These are phyloP conservation scores for Crithidia fasciculata DNA, from an alignment of 208 protist species.

Conservation along the genomic window DNA sequence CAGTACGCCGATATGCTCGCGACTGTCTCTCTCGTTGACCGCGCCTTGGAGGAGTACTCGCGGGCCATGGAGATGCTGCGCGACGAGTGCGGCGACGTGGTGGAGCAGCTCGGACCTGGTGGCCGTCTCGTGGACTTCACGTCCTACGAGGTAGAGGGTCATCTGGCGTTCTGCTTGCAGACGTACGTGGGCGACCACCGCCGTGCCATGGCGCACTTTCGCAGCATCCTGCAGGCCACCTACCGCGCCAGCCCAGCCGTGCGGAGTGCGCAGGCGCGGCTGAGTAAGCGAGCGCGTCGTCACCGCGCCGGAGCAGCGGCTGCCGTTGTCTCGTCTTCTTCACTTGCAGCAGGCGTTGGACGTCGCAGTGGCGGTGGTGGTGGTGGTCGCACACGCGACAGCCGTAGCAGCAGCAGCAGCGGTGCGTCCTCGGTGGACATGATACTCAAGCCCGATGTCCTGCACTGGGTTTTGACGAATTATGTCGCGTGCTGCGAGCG, in stretches of 20 bases:
- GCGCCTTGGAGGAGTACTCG: constrained; percentile 58
- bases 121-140: constrained; percentile 39
- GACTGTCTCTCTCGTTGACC: constrained; percentile 58
- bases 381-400: neutral
- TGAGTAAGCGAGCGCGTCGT: constrained; percentile 24
- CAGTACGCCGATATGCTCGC: constrained; percentile 73
- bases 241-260: constrained; percentile 11
- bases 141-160: constrained; percentile 62
- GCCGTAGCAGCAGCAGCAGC: neutral
- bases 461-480: constrained; percentile 73
- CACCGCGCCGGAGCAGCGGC: constrained; percentile 21
- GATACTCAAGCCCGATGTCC: constrained; percentile 46
- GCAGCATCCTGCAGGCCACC: constrained; percentile 33
- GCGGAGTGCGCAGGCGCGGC: constrained; percentile 24
- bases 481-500: constrained; percentile 75
- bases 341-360: neutral
- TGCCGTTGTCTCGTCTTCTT: neutral
- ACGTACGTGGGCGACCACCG: constrained; percentile 71
- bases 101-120: constrained; percentile 32
- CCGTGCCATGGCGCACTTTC: constrained; percentile 72
- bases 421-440: constrained; percentile 10
- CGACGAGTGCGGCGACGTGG: constrained; percentile 16
- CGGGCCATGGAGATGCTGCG: constrained; percentile 54
- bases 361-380: neutral
- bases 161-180: constrained; percentile 76